These are phyloP conservation scores for Solanum aculeatissimum DNA, from an alignment of 305 asterid genomes.

Conservation along the genomic window DNA sequence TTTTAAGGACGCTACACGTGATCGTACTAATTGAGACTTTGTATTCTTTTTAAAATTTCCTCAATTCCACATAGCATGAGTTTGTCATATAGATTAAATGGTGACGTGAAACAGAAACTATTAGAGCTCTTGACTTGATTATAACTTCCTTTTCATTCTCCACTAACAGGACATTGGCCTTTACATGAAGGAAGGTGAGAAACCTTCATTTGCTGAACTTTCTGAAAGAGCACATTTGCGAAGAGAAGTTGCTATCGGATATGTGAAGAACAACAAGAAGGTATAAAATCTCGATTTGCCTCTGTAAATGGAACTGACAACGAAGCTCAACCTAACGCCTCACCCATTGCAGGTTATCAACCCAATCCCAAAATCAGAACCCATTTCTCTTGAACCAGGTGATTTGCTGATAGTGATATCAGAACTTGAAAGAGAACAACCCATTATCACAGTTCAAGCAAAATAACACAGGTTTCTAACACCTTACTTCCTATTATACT, in stretches of 20 bases:
- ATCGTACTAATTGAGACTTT: not conserved
- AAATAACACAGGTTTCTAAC: not conserved
- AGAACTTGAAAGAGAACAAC: constrained; percentile 85
- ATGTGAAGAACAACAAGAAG: constrained; percentile 65
- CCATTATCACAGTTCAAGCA: constrained; percentile 22
- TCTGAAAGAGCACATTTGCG: constrained; percentile 82
- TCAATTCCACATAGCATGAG: not conserved
- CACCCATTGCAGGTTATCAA: constrained; percentile 57
- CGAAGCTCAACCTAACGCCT: not conserved
- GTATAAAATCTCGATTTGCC: constrained; percentile 17
- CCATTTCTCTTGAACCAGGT: constrained; percentile 35
- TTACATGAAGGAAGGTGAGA: constrained; percentile 77
- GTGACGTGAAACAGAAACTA: not conserved
- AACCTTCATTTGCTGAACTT: constrained; percentile 71
- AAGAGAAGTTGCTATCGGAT: constrained; percentile 92
- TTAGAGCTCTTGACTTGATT: not conserved
- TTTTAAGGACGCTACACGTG: not conserved
- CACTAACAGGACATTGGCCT: constrained; percentile 58
- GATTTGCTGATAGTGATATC: constrained; percentile 83
- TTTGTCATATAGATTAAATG: not conserved
- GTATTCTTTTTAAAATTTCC: not conserved
- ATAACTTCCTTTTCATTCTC: not conserved
- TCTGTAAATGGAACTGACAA: not conserved
- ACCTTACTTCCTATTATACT: not conserved
- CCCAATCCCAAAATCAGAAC: constrained; percentile 71